A percentile compares a stretch with the other conserved stretches of the same genome.
Conservation (phyloP, 164 flowering plant species). For the Nelumbo lutea region DNA sequence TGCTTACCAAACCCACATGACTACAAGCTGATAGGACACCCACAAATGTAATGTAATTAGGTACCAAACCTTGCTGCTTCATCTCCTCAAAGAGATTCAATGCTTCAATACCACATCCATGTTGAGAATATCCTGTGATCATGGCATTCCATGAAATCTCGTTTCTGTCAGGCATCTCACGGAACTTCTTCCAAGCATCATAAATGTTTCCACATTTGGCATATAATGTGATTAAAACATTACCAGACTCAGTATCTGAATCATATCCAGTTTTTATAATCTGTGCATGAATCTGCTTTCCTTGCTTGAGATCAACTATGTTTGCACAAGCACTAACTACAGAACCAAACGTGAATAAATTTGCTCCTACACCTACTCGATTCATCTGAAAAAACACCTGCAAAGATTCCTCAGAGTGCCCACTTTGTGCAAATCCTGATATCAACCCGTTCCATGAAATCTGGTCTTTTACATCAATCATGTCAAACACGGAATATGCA, state of each 20-base stretch:
- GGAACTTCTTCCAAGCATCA: constrained; percentile 19
- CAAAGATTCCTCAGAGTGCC: constrained; percentile 20
- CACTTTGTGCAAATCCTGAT: constrained; percentile 28
- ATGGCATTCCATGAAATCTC: constrained; percentile 34
- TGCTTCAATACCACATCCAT: constrained; percentile 24
- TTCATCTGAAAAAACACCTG: constrained; percentile 24
- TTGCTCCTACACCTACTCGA: constrained; percentile 19
- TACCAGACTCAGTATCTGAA: constrained; percentile 23
- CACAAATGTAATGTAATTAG: constrained; percentile 25
- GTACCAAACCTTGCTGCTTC: constrained; percentile 16
- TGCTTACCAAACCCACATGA: constrained; percentile 32
- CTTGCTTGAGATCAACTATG: constrained; percentile 19
- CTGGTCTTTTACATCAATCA: constrained; percentile 15
- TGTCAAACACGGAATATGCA: constrained; percentile 24
- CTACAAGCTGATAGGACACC: constrained; percentile 33
- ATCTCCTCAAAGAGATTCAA: constrained; percentile 25
- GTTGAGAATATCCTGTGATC: constrained; percentile 35
- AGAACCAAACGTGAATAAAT: constrained; percentile 25
- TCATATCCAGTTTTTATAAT: constrained; percentile 21
- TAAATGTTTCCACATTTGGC: constrained; percentile 27
- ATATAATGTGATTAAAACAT: constrained; percentile 25
- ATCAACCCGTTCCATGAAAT: constrained; percentile 28
- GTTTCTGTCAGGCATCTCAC: constrained; percentile 19
- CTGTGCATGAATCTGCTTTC: constrained; percentile 24
- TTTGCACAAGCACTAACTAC: constrained; percentile 29